phyloP scores from a whole-genome alignment of 2,329 filamentous ascomycete genomes.

The Corniculantispora saksenae region DNA sequence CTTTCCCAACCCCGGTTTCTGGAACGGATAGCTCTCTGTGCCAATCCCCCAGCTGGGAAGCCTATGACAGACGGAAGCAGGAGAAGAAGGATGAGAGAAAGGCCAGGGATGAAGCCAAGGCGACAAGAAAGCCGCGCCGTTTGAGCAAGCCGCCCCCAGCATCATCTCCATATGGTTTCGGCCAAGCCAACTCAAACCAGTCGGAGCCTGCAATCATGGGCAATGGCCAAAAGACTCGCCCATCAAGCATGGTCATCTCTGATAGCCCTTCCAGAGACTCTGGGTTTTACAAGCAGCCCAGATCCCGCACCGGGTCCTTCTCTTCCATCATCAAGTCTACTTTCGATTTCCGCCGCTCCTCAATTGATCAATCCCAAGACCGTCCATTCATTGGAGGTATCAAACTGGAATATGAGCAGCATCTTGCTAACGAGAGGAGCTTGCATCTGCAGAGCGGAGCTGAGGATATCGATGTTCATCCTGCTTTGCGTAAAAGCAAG shows the following conservation, averaged over 20 bases:
- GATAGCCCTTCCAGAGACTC: conserved; percentile 17
- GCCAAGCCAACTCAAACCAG: conserved; percentile 19
- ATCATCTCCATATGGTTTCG: conserved; percentile 22
- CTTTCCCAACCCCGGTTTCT: conserved; percentile 5
- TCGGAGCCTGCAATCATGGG: conserved; percentile 23
- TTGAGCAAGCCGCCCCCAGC: conserved; percentile 36
- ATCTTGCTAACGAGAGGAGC: conserved; percentile 33
- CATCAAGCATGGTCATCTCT: conserved; percentile 17
- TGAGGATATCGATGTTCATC: conserved; percentile 34
- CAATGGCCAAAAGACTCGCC: conserved; percentile 24
- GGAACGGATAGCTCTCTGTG: conserved; percentile 46
- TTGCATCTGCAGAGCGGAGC: conserved; percentile 29
- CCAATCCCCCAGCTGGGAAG: conserved; percentile 64
- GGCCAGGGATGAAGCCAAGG: conserved; percentile 40
- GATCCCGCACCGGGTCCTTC: conserved; percentile 39
- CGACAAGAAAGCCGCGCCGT: conserved; percentile 33
- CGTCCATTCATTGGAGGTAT: conserved; percentile 43
- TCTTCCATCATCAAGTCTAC: conserved; percentile 37
- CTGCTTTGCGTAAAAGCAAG: conserved; percentile 35
- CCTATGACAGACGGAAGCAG: conserved; percentile 54
- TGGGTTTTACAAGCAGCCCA: conserved; percentile 26
- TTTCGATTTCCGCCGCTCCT: conserved; percentile 37
- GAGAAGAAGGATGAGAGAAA: conserved; percentile 52
- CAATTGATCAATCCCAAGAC: conserved; percentile 33
- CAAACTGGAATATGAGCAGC: conserved; percentile 42